A percentile compares a stretch with the other conserved stretches of the same genome.
phyloP scores from a whole-genome alignment of 1,284 basidiomycete genomes.

The Trichosporon coremiiforme region DNA sequence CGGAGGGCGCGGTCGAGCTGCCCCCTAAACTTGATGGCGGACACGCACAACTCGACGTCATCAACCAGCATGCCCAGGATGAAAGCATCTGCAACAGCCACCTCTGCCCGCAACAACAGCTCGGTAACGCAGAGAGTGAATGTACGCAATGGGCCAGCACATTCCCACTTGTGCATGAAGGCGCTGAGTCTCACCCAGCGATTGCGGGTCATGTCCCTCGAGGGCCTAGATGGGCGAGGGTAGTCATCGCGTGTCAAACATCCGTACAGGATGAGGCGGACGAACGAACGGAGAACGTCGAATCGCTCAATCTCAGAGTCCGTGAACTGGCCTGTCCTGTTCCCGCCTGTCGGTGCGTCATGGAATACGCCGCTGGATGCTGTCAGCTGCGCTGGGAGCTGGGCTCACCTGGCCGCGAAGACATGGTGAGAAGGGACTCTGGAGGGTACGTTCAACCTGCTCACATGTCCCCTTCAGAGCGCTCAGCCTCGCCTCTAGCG shows the following conservation, averaged over 20 bases:
- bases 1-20: no score
- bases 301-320: not conserved
- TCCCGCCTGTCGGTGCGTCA: not conserved
- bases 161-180: not conserved
- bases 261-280: not conserved
- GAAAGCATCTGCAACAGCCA: not conserved
- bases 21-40: no score
- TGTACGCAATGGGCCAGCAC: not conserved
- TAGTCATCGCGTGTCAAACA: not conserved
- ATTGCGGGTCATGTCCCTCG: not conserved
- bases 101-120: not conserved
- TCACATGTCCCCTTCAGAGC: no score
- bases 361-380: not conserved
- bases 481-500: no score
- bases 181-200: not conserved
- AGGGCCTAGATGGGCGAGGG: not conserved
- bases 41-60: no score
- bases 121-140: not conserved
- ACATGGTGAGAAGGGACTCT: not conserved
- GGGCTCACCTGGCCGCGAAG: not conserved
- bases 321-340: not conserved
- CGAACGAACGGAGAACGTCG: not conserved
- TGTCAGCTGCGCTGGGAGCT: not conserved
- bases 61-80: not conserved
- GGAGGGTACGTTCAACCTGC: not conserved